Conservation (phyloP, 768 basidiomycete genomes). For the Solioccasus polychromus region DNA sequence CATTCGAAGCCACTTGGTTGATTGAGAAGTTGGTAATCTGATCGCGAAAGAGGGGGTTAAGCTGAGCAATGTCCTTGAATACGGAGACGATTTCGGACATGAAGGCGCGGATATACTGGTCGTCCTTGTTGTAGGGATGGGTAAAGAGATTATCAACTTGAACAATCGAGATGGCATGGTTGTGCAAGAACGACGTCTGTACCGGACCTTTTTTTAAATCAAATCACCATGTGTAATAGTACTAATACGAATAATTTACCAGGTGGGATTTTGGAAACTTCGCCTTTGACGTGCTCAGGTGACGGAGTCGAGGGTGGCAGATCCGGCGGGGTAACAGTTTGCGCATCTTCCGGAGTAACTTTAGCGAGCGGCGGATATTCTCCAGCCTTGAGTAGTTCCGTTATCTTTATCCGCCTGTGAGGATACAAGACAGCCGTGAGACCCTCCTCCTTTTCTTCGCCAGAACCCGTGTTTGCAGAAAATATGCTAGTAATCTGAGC, state of each 20-base stretch:
- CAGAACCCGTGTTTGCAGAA: constrained; percentile 50
- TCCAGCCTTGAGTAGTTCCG: constrained; percentile 76
- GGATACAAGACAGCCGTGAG: constrained; percentile 95
- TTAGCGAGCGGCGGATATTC: constrained; percentile 35
- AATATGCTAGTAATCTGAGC: constrained; percentile 96
- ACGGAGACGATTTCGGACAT: constrained; percentile 96
- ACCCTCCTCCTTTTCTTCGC: constrained; percentile 76
- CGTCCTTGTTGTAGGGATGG: constrained; percentile 84
- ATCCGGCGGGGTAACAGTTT: constrained; percentile 46
- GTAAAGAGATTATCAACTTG: constrained; percentile 81
- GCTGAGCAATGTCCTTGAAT: constrained; percentile 97
- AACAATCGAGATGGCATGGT: constrained; percentile 82
- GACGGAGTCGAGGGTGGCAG: constrained; percentile 33
- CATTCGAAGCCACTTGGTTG: constrained; percentile 86
- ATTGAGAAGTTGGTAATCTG: constrained; percentile 97
- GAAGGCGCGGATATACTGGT: constrained; percentile 93
- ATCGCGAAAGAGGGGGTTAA: constrained; percentile 97
- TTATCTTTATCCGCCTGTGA: constrained; percentile 85
- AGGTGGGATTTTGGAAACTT: constrained; percentile 22
- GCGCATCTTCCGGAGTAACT: constrained; percentile 37
- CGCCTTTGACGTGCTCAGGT: constrained; percentile 19
- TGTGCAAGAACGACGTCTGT: constrained; percentile 83
- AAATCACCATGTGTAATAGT: not conserved
- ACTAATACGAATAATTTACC: constrained; percentile 11
- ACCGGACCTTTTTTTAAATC: constrained; percentile 45